These are phyloP conservation scores for Phoma herbarum DNA, from an alignment of 2,329 filamentous ascomycete genomes.

Conservation along the genomic window DNA sequence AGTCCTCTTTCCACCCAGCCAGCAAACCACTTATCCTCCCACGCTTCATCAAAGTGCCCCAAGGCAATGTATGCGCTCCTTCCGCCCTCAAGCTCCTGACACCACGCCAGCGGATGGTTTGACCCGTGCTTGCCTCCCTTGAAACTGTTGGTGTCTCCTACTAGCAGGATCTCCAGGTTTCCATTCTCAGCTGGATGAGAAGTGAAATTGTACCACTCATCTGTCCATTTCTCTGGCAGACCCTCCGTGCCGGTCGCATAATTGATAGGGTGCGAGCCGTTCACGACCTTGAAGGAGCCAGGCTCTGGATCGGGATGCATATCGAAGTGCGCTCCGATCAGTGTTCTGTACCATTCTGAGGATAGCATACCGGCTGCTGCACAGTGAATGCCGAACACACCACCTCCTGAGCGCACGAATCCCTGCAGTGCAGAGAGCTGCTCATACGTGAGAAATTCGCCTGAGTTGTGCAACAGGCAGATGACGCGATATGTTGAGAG, in stretches of 20 bases:
- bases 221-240: slow-evolving; percentile 25
- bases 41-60: slow-evolving; percentile 43
- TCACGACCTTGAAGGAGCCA: slow-evolving; percentile 26
- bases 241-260: not conserved
- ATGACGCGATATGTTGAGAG: slow-evolving; percentile 26
- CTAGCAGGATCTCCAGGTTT: slow-evolving; percentile 32
- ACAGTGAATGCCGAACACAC: slow-evolving; percentile 38
- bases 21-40: slow-evolving; percentile 36
- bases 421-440: slow-evolving; percentile 28
- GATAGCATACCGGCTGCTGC: slow-evolving; percentile 38
- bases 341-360: slow-evolving; percentile 31
- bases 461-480: slow-evolving; percentile 31
- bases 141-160: slow-evolving; percentile 33
- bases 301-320: slow-evolving; percentile 35
- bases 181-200: slow-evolving; percentile 35
- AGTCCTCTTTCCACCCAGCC: slow-evolving; percentile 30
- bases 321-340: slow-evolving; percentile 40
- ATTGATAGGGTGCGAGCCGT: slow-evolving; percentile 6
- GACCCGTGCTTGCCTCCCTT: slow-evolving; percentile 35
- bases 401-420: slow-evolving; percentile 33
- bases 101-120: slow-evolving; percentile 43
- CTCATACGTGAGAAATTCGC: slow-evolving; percentile 19
- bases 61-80: slow-evolving; percentile 35
- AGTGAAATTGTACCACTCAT: slow-evolving; percentile 45
- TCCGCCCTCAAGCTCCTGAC: slow-evolving; percentile 42